These are phyloP conservation scores for Suhomyces kunorum DNA, from an alignment of 1,139 yeast genomes.

Conservation along the genomic window DNA sequence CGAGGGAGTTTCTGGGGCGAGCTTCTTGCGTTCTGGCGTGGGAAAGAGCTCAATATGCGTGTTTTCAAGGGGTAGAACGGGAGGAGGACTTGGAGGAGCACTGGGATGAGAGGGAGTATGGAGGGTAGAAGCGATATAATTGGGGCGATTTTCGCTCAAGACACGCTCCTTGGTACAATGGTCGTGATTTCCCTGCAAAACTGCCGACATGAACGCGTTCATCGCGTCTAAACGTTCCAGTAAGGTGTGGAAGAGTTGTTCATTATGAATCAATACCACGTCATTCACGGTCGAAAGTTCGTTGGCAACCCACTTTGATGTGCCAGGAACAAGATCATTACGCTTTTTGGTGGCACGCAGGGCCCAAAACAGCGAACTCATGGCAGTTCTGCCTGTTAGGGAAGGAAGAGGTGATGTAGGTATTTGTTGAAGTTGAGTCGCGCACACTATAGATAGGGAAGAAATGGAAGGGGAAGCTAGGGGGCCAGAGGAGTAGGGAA, in stretches of 20 bases:
- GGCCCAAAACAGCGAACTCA: slow-evolving; percentile 39
- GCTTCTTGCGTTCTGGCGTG: not conserved
- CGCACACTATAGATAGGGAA: not conserved
- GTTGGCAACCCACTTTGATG: slow-evolving; percentile 41
- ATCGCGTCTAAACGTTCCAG: slow-evolving; percentile 25
- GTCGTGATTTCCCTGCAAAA: slow-evolving; percentile 15
- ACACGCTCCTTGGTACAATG: slow-evolving; percentile 1
- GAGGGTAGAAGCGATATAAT: not conserved
- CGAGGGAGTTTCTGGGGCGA: slow-evolving; percentile 12
- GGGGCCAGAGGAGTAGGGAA: not conserved
- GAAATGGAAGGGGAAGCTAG: not conserved
- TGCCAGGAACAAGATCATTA: slow-evolving; percentile 37
- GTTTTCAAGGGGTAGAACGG: not conserved
- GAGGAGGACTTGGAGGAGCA: slow-evolving; percentile 5
- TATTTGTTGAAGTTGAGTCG: slow-evolving; percentile 1
- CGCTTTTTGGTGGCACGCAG: slow-evolving; percentile 33
- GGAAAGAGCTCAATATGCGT: not conserved
- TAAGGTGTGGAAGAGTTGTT: slow-evolving; percentile 22
- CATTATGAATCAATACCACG: slow-evolving; percentile 28
- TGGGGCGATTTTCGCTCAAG: slow-evolving; percentile 1
- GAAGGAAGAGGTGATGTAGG: not conserved
- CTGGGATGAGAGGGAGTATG: slow-evolving; percentile 12
- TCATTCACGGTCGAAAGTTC: slow-evolving; percentile 33
- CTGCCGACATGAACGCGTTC: slow-evolving; percentile 25
- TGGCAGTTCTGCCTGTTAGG: slow-evolving; percentile 8